These are phyloP conservation scores for Leccinum solheimii DNA, from an alignment of 1,284 basidiomycete genomes.

Conservation along the genomic window DNA sequence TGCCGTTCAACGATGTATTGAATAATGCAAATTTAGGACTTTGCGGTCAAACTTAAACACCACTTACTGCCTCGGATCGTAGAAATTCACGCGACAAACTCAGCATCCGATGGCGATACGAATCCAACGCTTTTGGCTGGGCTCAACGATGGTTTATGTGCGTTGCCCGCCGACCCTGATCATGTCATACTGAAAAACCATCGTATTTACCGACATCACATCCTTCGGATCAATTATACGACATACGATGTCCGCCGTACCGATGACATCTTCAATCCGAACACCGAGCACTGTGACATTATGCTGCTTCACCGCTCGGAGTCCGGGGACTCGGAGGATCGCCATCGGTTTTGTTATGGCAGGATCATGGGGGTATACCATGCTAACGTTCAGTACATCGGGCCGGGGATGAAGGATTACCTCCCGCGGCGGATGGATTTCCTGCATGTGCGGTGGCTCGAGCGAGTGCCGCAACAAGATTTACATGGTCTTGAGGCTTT, in stretches of 20 bases:
- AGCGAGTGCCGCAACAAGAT: neutral
- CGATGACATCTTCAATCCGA: neutral
- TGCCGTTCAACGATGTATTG: neutral
- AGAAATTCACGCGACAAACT: neutral
- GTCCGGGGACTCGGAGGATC: neutral
- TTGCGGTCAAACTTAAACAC: neutral
- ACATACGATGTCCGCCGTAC: neutral
- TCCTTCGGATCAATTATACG: neutral
- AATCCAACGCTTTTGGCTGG: neutral
- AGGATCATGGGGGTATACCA: neutral
- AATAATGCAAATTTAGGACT: neutral
- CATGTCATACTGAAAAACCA: neutral
- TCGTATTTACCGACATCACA: neutral
- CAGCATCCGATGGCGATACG: neutral
- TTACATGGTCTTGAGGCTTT: neutral
- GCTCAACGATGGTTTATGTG: accelerated
- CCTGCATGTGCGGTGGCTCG: neutral
- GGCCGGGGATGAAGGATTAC: neutral
- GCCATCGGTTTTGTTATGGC: neutral
- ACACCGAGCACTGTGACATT: neutral
- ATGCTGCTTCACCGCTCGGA: neutral
- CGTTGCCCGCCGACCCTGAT: neutral
- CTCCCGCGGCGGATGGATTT: neutral
- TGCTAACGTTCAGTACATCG: neutral
- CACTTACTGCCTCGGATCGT: neutral